Evolutionary conservation across 768 basidiomycete genomes (phyloP), one percentile per base, ranked within the genome.

Genomic region (Chalciporus pseudorubinellus): DNA sequence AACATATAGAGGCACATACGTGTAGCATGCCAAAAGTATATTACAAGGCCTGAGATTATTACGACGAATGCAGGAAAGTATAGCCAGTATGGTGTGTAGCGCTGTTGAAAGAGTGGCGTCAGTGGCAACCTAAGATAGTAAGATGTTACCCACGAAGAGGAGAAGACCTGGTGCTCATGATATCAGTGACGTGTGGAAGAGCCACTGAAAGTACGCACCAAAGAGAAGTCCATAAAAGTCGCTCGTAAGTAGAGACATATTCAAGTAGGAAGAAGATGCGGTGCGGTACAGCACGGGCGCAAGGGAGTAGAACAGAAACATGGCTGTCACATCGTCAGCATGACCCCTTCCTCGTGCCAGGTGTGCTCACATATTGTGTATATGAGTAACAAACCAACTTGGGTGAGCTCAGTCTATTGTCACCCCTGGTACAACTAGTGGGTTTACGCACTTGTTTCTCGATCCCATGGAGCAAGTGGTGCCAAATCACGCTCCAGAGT

Each of bases 161-260:
- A 80, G 76, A 39, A 81, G 69, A 21, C 80, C 73, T 74, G 28
- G 10, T 43, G 21, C n/a, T 13, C 4, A 19, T 0, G 0, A 14
- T 6, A 20, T 65, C 38, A 66, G 52, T 3, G 42, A 29, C 20
- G 1, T 8, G 11, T 29, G 19, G 22, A 20, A 12, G 4, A 10
- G 39, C 5, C 29, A 39, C 26, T 14, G 18, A 11, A 13, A 33
- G 21, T 14, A 55, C 60, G 9, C 51, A 66, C 69, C 92, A 57
- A 93, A 89, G 6, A 94, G 73, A 26, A 94, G 76, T 20, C 92
- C 89, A 59, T 85, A 94, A 62, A 92, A 94, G 71, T 93, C 90
- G 64, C 87, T 87, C 8, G 92, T 86, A n/a, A 94, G 78, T 9
- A 93, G 68, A 55, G 85, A 87, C 59, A 93, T 76, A 62, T 93